phyloP scores from a whole-genome alignment of 805 yeast species.

The Candida hispaniensis region DNA sequence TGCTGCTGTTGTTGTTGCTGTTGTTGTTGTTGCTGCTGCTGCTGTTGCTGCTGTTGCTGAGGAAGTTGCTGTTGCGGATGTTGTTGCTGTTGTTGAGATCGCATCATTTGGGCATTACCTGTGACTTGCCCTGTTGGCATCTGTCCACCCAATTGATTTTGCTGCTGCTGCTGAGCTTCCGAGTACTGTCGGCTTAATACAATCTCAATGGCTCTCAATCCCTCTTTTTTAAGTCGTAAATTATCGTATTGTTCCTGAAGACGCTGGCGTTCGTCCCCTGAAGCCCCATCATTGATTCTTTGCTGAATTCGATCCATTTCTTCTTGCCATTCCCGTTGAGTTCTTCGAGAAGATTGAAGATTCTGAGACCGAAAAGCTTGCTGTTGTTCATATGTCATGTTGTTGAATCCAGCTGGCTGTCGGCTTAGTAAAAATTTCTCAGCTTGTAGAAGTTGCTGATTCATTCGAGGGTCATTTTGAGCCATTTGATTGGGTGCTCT shows the following conservation, averaged over 20 bases:
- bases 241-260: constrained; percentile 7
- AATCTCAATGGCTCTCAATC: constrained; percentile 7
- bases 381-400: constrained; percentile 13
- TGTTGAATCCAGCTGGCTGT: constrained; percentile 10
- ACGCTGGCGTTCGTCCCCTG: constrained; percentile 8
- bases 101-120: constrained; percentile 4
- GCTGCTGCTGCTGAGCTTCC: constrained; percentile 1
- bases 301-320: constrained; percentile 14
- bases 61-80: constrained; percentile 12
- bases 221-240: constrained; percentile 8
- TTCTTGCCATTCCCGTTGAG: constrained; percentile 11
- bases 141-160: too few relatives aligned
- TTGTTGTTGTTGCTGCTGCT: constrained; percentile 14
- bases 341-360: constrained; percentile 8
- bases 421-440: constrained; percentile 12
- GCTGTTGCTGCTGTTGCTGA: constrained; percentile 14
- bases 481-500: constrained; percentile 2
- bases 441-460: constrained; percentile 12
- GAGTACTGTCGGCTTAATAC: constrained; percentile 13
- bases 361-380: constrained; percentile 11
- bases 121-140: too few relatives aligned
- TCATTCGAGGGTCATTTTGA: constrained; percentile 13
- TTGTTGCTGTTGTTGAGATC: constrained; percentile 16
- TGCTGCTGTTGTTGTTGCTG: constrained; percentile 8
- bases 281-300: background rate